phyloP scores from a whole-genome alignment of 805 yeast species.

The Ogataea parapolymorpha region DNA sequence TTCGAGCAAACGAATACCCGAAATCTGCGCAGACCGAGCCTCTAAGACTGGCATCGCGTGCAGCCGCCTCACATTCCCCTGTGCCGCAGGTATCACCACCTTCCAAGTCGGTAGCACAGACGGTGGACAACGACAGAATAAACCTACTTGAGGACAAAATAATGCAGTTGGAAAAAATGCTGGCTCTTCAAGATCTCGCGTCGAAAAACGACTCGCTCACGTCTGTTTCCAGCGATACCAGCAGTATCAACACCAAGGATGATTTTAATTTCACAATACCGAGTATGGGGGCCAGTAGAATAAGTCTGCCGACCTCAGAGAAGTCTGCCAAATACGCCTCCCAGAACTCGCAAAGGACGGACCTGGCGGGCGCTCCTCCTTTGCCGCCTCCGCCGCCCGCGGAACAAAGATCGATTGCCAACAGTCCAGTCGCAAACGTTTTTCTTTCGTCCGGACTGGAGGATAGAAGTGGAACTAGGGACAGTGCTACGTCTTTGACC shows the following conservation, averaged over 20 bases:
- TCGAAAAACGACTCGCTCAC: constrained; percentile 12
- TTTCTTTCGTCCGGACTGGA: constrained; percentile 11
- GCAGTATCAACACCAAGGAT: constrained; percentile 1
- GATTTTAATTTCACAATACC: constrained; percentile 1
- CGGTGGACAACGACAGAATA: constrained; percentile 23
- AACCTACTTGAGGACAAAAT: constrained; percentile 33
- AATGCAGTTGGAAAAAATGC: constrained; percentile 27
- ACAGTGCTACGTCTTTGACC: constrained; percentile 23
- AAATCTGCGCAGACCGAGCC: constrained; percentile 6
- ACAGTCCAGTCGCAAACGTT: constrained; percentile 25
- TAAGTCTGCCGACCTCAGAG: background rate
- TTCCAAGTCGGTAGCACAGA: too few relatives aligned
- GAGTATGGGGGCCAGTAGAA: constrained; percentile 1
- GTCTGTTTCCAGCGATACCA: constrained; percentile 15
- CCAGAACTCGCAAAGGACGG: background rate
- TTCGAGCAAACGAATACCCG: background rate
- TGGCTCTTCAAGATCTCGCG: constrained; percentile 23
- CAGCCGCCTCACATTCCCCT: background rate
- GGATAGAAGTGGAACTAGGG: constrained; percentile 8
- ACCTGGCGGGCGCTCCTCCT: constrained; percentile 22
- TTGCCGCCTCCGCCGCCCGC: constrained; percentile 31
- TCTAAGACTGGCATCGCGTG: background rate
- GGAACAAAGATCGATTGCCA: constrained; percentile 21
- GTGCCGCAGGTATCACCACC: too few relatives aligned
- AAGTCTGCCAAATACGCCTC: background rate